Conservation (phyloP, 129 eudicot species). For the Rutidosis leptorrhynchoides region DNA sequence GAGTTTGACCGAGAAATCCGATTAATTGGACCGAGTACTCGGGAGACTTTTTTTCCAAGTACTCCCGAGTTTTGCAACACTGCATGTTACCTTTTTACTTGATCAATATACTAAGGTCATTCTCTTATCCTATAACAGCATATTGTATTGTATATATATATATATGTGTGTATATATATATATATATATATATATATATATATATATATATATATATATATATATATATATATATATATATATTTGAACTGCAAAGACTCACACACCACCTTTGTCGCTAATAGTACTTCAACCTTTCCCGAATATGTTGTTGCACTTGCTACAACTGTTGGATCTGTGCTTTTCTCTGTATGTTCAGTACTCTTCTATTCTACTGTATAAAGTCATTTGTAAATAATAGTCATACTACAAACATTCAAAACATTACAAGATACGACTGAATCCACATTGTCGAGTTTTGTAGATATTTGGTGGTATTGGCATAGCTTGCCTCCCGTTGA, state of each 20-base stretch:
- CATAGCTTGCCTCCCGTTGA: constrained; percentile 90
- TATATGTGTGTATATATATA: too few relatives aligned
- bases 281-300: constrained; percentile 48
- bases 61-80: too few relatives aligned
- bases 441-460: background rate
- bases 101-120: background rate
- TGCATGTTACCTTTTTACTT: background rate
- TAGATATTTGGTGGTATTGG: constrained; percentile 99
- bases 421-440: too few relatives aligned
- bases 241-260: too few relatives aligned
- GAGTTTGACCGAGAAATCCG: too few relatives aligned
- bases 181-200: too few relatives aligned
- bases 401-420: background rate
- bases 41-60: too few relatives aligned
- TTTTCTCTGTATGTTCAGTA: constrained; percentile 63
- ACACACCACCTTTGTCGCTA: too few relatives aligned
- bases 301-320: constrained; percentile 98
- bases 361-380: constrained; percentile 6
- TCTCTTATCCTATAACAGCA: background rate
- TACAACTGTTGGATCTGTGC: constrained; percentile 86
- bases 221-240: too few relatives aligned
- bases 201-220: too few relatives aligned
- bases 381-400: background rate
- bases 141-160: too few relatives aligned
- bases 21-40: too few relatives aligned